These are phyloP conservation scores for Babesia bovis DNA, from an alignment of 169 alveolate genomes.

Conservation along the genomic window DNA sequence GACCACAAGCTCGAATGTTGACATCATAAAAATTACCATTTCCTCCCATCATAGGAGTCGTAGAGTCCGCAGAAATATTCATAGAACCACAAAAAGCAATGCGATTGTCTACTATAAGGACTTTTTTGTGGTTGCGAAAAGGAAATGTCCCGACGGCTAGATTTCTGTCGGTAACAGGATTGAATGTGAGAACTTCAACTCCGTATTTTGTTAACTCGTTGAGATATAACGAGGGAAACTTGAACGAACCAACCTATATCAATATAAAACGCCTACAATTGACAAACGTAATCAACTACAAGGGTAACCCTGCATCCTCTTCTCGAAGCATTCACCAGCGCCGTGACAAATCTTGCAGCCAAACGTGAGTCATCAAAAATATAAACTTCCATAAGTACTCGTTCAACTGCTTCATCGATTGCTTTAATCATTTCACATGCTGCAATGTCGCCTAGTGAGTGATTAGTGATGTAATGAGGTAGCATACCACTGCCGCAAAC, in stretches of 20 bases:
- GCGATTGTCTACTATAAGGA: constrained; percentile 71
- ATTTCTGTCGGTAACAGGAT: constrained; percentile 34
- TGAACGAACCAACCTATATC: constrained; percentile 43
- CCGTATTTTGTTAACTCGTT: constrained; percentile 46
- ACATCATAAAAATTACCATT: constrained; percentile 58
- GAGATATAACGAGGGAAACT: constrained; percentile 30
- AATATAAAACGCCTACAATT: constrained; percentile 1
- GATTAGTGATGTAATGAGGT: neutral
- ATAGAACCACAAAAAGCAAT: constrained; percentile 83
- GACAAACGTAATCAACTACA: constrained; percentile 66
- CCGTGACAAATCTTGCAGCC: constrained; percentile 71
- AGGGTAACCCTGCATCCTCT: constrained; percentile 83
- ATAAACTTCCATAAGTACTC: constrained; percentile 83
- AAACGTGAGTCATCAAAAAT: constrained; percentile 81
- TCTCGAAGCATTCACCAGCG: constrained; percentile 78
- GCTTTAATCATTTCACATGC: constrained; percentile 41
- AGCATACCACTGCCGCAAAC: constrained; percentile 52
- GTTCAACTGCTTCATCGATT: constrained; percentile 71
- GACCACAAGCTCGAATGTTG: constrained; percentile 58
- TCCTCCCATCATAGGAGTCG: constrained; percentile 40
- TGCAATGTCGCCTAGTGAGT: constrained; percentile 29
- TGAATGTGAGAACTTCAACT: constrained; percentile 50
- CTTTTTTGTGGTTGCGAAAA: constrained; percentile 80
- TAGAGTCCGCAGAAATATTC: constrained; percentile 68
- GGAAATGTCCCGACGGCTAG: constrained; percentile 68